phyloP scores from a whole-genome alignment of 1,284 basidiomycete genomes.

The Testicularia cyperi region DNA sequence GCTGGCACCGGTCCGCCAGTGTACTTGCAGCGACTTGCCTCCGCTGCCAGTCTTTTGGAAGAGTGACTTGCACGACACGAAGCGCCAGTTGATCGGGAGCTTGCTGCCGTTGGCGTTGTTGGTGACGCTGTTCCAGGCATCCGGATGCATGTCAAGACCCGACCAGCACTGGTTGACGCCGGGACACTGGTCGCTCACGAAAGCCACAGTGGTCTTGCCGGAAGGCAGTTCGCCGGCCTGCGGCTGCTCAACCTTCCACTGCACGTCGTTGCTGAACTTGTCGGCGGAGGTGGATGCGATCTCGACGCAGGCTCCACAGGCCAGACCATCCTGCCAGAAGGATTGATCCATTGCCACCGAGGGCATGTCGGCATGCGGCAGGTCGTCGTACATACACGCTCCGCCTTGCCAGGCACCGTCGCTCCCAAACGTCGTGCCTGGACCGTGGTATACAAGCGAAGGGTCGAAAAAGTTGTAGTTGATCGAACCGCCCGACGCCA shows the following conservation, averaged over 20 bases:
- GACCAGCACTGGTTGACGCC: constrained; percentile 28
- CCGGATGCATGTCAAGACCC: constrained; percentile 37
- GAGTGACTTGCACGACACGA: constrained; percentile 27
- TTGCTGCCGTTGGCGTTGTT: constrained; percentile 9
- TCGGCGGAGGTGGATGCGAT: constrained; percentile 16
- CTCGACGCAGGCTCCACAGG: constrained; percentile 35
- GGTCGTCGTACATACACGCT: constrained; percentile 29
- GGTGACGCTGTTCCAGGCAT: constrained; percentile 33
- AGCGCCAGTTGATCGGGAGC: constrained; percentile 27
- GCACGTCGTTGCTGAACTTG: constrained; percentile 15
- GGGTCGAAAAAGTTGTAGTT: constrained; percentile 20
- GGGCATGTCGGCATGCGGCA: constrained; percentile 24
- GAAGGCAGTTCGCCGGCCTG: constrained; percentile 4
- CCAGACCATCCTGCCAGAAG: constrained; percentile 31
- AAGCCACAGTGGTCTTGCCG: constrained; percentile 18
- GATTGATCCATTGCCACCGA: constrained; percentile 34
- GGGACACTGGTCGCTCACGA: constrained; percentile 35
- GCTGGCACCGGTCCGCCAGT: constrained; percentile 19
- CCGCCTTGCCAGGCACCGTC: constrained; percentile 25
- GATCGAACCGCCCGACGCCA: constrained; percentile 1
- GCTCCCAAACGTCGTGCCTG: constrained; percentile 20
- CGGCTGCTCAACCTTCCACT: constrained; percentile 15
- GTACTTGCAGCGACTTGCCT: constrained; percentile 9
- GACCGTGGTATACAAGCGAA: constrained; percentile 19
- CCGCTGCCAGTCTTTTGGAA: constrained; percentile 14